phyloP scores from a whole-genome alignment of 257 asterid species.

The Solanum commersonii region DNA sequence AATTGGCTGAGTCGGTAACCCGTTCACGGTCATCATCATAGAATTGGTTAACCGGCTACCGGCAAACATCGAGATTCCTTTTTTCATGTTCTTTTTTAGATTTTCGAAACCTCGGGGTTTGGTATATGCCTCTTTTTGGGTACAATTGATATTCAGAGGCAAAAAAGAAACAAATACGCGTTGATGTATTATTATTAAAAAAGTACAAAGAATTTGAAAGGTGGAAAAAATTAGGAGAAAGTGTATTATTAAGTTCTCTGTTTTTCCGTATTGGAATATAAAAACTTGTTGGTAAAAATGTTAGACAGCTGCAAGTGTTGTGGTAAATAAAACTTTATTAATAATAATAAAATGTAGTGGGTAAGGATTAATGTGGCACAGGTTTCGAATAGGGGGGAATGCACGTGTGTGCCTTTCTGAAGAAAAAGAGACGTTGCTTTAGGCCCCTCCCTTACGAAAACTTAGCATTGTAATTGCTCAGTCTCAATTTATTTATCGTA shows the following conservation, averaged over 20 bases:
- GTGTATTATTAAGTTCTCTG: background rate
- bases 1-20: slow-evolving; percentile 79
- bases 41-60: slow-evolving; percentile 9
- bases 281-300: background rate
- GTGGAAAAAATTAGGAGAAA: background rate
- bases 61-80: slow-evolving; percentile 49
- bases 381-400: slow-evolving; percentile 18
- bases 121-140: slow-evolving; percentile 17
- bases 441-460: slow-evolving; percentile 9
- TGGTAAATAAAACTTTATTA: background rate
- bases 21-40: slow-evolving; percentile 34
- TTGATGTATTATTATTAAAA: background rate
- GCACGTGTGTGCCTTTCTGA: slow-evolving; percentile 43
- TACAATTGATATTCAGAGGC: slow-evolving; percentile 16
- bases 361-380: slow-evolving; percentile 16
- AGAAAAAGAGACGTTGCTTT: slow-evolving; percentile 17
- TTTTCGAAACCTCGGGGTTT: slow-evolving; percentile 46
- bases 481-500: background rate
- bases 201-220: background rate
- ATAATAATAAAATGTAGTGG: background rate
- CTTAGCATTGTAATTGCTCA: background rate
- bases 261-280: background rate
- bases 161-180: background rate
- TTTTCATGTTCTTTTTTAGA: slow-evolving; percentile 2
- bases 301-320: background rate